A percentile compares a stretch with the other conserved stretches of the same genome.
Conservation (phyloP, 129 eudicot species). For the Cynara cardunculus region DNA sequence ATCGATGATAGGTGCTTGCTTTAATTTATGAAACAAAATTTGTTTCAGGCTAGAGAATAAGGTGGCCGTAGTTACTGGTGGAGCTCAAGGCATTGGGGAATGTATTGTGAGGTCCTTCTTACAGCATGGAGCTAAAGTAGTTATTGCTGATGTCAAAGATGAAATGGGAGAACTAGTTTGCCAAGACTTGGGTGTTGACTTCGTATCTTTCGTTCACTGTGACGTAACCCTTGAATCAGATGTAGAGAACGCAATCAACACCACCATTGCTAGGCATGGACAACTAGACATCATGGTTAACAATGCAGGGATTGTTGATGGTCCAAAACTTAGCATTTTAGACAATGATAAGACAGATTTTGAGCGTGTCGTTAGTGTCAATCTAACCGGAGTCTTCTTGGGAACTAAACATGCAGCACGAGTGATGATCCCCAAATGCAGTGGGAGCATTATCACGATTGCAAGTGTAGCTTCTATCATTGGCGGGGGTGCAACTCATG, state of each 20-base stretch:
- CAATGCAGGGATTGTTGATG: constrained; percentile 22
- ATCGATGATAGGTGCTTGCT: too few relatives aligned
- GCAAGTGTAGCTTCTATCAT: constrained; percentile 25
- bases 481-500: constrained; percentile 29
- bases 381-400: constrained; percentile 35
- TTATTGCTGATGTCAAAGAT: constrained; percentile 56
- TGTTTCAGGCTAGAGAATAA: constrained; percentile 61
- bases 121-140: constrained; percentile 53
- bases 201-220: constrained; percentile 14
- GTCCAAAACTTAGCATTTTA: constrained; percentile 11
- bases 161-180: constrained; percentile 13
- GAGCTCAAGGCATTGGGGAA: constrained; percentile 82
- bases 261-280: constrained; percentile 24
- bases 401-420: constrained; percentile 44
- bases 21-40: not conserved
- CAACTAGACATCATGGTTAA: constrained; percentile 39
- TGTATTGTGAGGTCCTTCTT: constrained; percentile 58
- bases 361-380: constrained; percentile 32
- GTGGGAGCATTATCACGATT: constrained; percentile 34
- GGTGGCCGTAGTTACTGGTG: constrained; percentile 78
- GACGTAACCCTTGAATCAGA: constrained; percentile 20
- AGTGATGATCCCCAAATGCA: constrained; percentile 36
- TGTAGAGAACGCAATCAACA: not conserved
- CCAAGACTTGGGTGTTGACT: not conserved
- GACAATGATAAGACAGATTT: constrained; percentile 15